Evolutionary conservation across 768 basidiomycete genomes (phyloP).

Genomic region (Inosperma sp.): DNA sequence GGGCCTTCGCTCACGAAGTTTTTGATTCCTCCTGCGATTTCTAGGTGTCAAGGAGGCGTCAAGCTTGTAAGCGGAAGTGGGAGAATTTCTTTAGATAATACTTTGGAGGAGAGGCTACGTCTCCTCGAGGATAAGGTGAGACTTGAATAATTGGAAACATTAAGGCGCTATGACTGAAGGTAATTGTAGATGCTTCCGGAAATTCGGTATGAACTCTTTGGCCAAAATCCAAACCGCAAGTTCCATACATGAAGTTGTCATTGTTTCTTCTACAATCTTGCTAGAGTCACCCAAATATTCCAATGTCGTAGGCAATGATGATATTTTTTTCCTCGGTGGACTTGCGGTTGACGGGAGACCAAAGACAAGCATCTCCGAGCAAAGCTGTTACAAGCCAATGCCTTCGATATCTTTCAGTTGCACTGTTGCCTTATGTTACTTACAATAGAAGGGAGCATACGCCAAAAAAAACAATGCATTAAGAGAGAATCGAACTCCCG

Average conservation of each 20-base stretch:
- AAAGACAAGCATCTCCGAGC: no score
- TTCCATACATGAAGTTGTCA: slow-evolving; percentile 60
- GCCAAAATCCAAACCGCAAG: slow-evolving; percentile 86
- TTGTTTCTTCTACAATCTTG: not conserved
- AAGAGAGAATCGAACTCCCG: slow-evolving; percentile 82
- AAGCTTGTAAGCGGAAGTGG: slow-evolving; percentile 65
- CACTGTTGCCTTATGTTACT: no score
- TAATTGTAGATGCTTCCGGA: slow-evolving; percentile 85
- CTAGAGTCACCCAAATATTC: not conserved
- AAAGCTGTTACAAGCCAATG: no score
- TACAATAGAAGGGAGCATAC: not conserved
- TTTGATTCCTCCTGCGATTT: not conserved
- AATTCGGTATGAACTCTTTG: slow-evolving; percentile 85
- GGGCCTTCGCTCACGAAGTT: not conserved
- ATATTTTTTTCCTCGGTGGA: not conserved
- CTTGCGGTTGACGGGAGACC: no score
- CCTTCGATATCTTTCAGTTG: not conserved
- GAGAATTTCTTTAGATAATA: slow-evolving; percentile 90
- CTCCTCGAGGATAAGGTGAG: slow-evolving; percentile 85
- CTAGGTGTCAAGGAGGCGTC: slow-evolving; percentile 75
- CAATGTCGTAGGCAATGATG: no score
- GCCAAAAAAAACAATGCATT: slow-evolving; percentile 45
- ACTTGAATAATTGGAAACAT: slow-evolving; percentile 2
- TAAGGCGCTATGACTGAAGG: not conserved
- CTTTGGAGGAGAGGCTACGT: slow-evolving; percentile 85